Evolutionary conservation across 768 basidiomycete genomes (phyloP), one percentile per base, ranked within the genome.

Genomic region (Hortiboletus campestris): DNA sequence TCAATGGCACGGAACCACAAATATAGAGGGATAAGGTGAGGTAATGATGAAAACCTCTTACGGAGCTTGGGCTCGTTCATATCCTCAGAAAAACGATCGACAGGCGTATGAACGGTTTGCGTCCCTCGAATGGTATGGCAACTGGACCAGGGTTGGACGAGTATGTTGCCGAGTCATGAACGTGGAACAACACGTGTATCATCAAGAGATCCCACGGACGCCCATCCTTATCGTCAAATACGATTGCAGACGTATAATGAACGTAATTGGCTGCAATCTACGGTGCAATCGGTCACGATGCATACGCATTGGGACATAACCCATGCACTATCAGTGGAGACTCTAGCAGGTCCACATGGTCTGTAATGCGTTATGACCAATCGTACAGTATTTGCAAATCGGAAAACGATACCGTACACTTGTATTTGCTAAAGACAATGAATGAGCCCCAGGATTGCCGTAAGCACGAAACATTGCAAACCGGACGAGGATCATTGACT

Each of bases 41-140:
- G 62, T 70, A 72, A 58, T 59, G 51, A 51, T 70, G 67, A 60
- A 25, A 72, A 73, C 60, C 65, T 53, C 62, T 65, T 38, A 16
- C 46, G 38, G 57, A 34, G 42, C 46, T 40, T 49, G 32, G 45
- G 53, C 55, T 60, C 48, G 40, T 61, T 55, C 52, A 49, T 66
- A 56, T 62, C 63, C 60, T 60, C 52, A 28, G 57, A 49, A 47
- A 58, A 19, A 55, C 56, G 58, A 63, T 68, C 65, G 58, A 63
- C 58, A 56, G 41, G 29, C 12, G 19, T 34, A 49, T 43, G 51
- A 49, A 42, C 16, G 3, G 36, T 49, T 19, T 58, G 35, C 45
- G 44, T 56, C 56, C 49, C 49, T 42, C 22, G 44, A 48, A 49
- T 17, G 22, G 50, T 52, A 49, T 51, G 40, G 19, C 43, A 49